A percentile compares a stretch with the other conserved stretches of the same genome.
Evolutionary conservation across 1,139 yeast genomes (phyloP).

Genomic region (Lodderomyces metapsilosis): DNA sequence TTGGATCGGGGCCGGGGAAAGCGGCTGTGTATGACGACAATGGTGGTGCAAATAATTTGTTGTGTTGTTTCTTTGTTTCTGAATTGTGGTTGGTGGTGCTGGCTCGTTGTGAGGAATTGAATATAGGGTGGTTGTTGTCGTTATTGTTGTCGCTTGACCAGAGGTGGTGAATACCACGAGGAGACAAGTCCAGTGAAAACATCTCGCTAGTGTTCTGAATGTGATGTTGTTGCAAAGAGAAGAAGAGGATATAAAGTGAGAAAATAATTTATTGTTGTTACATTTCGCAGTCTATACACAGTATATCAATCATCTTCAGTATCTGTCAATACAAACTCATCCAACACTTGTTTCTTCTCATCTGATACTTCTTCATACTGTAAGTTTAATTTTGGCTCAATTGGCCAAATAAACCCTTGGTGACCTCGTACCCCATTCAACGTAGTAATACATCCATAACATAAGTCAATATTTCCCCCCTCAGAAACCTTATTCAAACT

Average conservation of each 20-base stretch:
- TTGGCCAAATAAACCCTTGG: slow-evolving; percentile 54
- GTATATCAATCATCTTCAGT: slow-evolving; percentile 29
- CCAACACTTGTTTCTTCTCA: slow-evolving; percentile 36
- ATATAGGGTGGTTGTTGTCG: neutral
- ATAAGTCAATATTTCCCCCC: slow-evolving; percentile 36
- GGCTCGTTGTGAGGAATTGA: slow-evolving; percentile 1
- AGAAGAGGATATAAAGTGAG: too few species aligned
- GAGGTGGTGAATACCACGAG: slow-evolving; percentile 13
- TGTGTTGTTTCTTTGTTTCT: slow-evolving; percentile 10
- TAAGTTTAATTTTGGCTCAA: slow-evolving; percentile 15
- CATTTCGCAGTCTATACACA: too few species aligned
- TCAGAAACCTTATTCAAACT: slow-evolving; percentile 8
- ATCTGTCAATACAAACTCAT: slow-evolving; percentile 51
- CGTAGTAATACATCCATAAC: slow-evolving; percentile 79
- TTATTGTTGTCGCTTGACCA: slow-evolving; percentile 12
- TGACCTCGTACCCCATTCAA: slow-evolving; percentile 42
- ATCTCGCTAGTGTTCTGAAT: slow-evolving; percentile 5
- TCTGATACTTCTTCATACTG: slow-evolving; percentile 15
- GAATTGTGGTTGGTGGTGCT: neutral
- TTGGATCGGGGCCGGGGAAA: slow-evolving; percentile 45
- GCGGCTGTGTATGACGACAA: slow-evolving; percentile 53
- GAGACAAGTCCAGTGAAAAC: slow-evolving; percentile 16
- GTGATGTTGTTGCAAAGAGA: neutral
- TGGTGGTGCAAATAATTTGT: slow-evolving; percentile 46
- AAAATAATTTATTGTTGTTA: slow-evolving; percentile 6